A percentile compares a stretch with the other conserved stretches of the same genome.
phyloP scores from a whole-genome alignment of 164 flowering plant species.

The Litsea cubeba region DNA sequence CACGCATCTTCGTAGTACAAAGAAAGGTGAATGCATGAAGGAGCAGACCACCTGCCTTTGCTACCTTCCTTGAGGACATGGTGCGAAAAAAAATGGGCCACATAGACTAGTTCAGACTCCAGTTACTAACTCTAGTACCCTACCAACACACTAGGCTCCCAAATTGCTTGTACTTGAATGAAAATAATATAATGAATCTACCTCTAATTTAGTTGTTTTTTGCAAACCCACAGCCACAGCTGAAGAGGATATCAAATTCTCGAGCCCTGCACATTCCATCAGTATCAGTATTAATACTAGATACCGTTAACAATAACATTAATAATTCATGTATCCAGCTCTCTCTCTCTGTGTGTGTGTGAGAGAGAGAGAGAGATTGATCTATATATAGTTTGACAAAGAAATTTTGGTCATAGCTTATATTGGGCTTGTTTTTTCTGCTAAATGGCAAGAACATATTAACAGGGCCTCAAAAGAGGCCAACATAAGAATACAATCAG shows the following conservation, averaged over 20 bases:
- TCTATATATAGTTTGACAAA: too few relatives aligned
- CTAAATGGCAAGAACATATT: too few relatives aligned
- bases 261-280: slow-evolving; percentile 11
- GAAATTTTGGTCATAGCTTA: too few relatives aligned
- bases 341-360: too few relatives aligned
- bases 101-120: too few relatives aligned
- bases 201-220: slow-evolving; percentile 9
- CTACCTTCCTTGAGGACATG: slow-evolving; percentile 10
- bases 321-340: too few relatives aligned
- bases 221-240: slow-evolving; percentile 4
- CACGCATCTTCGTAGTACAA: not conserved
- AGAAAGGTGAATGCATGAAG: slow-evolving; percentile 13
- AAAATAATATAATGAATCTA: slow-evolving; percentile 12
- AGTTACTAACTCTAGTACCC: too few relatives aligned
- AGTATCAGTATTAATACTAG: not conserved
- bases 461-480: too few relatives aligned
- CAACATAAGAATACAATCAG: too few relatives aligned
- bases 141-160: slow-evolving; percentile 8
- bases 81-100: not conserved
- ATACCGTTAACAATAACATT: too few relatives aligned
- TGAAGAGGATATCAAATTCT: slow-evolving; percentile 1
- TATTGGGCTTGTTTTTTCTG: too few relatives aligned
- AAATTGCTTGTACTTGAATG: slow-evolving; percentile 3
- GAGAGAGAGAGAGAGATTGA: too few relatives aligned
- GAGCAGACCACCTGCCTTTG: slow-evolving; percentile 18